Base-by-base conservation (phyloP, 306 rosid genomes). In the Pterocarpus santalinus region DNA sequence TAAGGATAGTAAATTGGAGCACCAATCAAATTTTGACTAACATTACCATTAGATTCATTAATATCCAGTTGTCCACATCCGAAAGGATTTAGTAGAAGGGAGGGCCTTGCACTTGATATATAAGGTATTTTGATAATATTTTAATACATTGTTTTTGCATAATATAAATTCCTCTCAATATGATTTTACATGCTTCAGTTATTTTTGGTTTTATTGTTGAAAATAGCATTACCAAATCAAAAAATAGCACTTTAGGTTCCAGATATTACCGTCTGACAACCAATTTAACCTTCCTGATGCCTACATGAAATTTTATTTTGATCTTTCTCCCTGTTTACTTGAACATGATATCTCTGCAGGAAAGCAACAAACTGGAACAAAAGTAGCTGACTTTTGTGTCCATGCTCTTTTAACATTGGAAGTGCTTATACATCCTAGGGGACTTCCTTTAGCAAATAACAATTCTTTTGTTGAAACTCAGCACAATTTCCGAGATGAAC, bases 401-500 rank as follows among this genome's bases (percentile, higher is more conserved):
- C 91, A 87, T 79, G 96, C 99, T 28, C 89, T 95, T 69, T 87
- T 93, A 86, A 85, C 90, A 80, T 81, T 93, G 86, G 99, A 95
- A 77, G 93, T 93, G 77, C 95, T 95, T 57, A 83, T 95, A 83
- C 98, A 95, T 90, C 98, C 98, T 14, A 90, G 97, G 88, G 89
- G 86, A 56, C 93, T 88, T 82, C 90, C 95, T 3, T 77, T 91
- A 72, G 79, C 74, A 53, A 88, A 34, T 65, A 51, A 64, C 51
- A 49, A 58, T 84, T 66, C 80, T 61, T 35, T 56, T 35, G 82
- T 43, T 35, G 86, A 77, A 75, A 72, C 78, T 70, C 67, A n/a
- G 81, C 2, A 41, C 57, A 72, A 72, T 80, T 76, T 72, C 73
- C 80, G 55, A 61, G 90, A 82, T 67, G 60, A 65, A 58, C 76